phyloP scores from a whole-genome alignment of 805 yeast genomes.

The Saccharomyces kudriavzevii region DNA sequence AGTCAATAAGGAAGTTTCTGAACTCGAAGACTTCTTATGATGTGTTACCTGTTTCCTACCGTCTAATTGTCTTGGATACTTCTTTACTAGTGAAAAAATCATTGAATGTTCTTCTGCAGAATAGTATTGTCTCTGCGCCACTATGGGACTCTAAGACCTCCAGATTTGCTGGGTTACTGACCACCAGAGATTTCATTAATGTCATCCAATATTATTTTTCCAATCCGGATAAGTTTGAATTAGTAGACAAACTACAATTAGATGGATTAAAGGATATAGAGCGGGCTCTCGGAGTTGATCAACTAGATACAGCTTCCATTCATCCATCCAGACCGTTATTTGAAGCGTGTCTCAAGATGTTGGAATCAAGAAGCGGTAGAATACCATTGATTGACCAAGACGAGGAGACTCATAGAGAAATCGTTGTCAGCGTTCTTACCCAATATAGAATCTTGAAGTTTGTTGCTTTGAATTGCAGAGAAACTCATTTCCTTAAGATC shows the following conservation, averaged over 20 bases:
- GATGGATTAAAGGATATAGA: conserved; percentile 84
- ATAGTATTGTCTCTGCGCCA: conserved; percentile 93
- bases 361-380: conserved; percentile 80
- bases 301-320: conserved; percentile 76
- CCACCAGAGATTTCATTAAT: conserved; percentile 87
- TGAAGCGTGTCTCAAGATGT: conserved; percentile 90
- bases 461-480: conserved; percentile 92
- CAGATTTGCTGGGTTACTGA: conserved; percentile 86
- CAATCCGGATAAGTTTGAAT: conserved; percentile 77
- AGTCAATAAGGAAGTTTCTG: conserved; percentile 74
- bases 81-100: conserved; percentile 84
- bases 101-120: conserved; percentile 79
- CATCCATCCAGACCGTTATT: conserved; percentile 85
- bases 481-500: conserved; percentile 71
- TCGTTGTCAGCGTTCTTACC: conserved; percentile 89
- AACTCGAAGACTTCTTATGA: conserved; percentile 92
- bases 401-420: conserved; percentile 84
- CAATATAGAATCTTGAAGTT: conserved; percentile 94
- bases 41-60: conserved; percentile 89
- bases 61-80: conserved; percentile 89
- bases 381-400: conserved; percentile 92
- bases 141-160: conserved; percentile 88
- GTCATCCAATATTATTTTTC: conserved; percentile 92
- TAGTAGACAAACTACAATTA: conserved; percentile 76
- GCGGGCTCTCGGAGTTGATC: conserved; percentile 75